Conservation (phyloP, 202 grass and related monocot species). For the Panicum hallii region DNA sequence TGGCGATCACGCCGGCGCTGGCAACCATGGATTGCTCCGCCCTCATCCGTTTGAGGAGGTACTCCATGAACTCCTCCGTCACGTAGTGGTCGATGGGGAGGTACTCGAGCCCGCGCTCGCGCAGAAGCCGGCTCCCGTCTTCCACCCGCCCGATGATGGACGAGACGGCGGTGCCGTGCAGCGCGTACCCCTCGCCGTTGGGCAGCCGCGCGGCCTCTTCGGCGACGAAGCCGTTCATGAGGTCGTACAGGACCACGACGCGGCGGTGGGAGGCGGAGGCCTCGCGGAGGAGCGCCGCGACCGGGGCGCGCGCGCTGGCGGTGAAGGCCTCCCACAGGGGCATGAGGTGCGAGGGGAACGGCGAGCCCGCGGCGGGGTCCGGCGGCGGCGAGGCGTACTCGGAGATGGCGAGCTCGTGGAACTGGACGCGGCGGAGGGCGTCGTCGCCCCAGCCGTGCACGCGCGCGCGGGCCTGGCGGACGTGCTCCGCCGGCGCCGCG, state of each 20-base stretch:
- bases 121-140: neutral
- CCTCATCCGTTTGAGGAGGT: neutral
- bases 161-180: constrained; percentile 39
- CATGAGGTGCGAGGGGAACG: constrained; percentile 53
- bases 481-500: constrained; percentile 52
- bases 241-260: constrained; percentile 58
- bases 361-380: constrained; percentile 20
- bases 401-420: constrained; percentile 54
- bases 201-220: constrained; percentile 47
- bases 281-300: constrained; percentile 30
- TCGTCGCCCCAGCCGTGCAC: constrained; percentile 52
- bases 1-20: constrained; percentile 23
- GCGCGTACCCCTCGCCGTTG: constrained; percentile 55
- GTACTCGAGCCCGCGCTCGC: constrained; percentile 25
- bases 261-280: constrained; percentile 41
- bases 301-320: neutral
- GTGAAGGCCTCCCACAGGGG: constrained; percentile 36
- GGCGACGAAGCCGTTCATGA: constrained; percentile 38
- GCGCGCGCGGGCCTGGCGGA: constrained; percentile 49
- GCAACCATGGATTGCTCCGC: neutral
- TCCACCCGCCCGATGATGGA: neutral
- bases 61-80: constrained; percentile 6
- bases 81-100: constrained; percentile 18
- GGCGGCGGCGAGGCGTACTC: constrained; percentile 46
- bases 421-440: constrained; percentile 32